These are phyloP conservation scores for Curvularia sp. DNA, from an alignment of 2,329 filamentous ascomycete genomes.

Conservation along the genomic window DNA sequence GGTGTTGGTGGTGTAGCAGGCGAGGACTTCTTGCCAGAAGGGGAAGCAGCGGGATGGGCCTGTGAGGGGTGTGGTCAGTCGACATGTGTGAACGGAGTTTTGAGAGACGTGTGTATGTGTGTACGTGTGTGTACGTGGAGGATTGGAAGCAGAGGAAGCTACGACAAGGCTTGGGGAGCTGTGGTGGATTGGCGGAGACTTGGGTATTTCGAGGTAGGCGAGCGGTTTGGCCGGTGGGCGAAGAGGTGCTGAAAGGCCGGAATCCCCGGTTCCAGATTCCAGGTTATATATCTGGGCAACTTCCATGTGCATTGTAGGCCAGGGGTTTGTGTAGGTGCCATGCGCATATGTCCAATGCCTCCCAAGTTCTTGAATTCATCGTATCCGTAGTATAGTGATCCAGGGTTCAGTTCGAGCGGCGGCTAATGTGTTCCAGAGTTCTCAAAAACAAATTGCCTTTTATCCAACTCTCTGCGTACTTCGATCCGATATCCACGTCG, in stretches of 20 bases:
- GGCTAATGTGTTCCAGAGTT: fast-evolving
- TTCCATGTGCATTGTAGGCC: background rate
- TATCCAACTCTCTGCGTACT: fast-evolving
- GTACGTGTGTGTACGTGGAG: too few relatives aligned
- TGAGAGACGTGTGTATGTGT: background rate
- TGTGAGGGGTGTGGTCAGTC: slow-evolving; percentile 38
- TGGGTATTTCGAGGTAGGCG: background rate
- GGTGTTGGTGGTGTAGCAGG: slow-evolving; percentile 97
- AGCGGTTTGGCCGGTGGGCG: too few relatives aligned
- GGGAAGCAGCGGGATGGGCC: slow-evolving; percentile 88
- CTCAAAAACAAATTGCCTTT: too few relatives aligned
- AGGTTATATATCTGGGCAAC: background rate
- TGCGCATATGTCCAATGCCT: background rate
- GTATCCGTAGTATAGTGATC: background rate
- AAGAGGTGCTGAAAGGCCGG: background rate
- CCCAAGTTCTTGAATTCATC: background rate
- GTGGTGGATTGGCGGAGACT: background rate
- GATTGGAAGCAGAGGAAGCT: background rate
- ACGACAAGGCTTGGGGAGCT: background rate
- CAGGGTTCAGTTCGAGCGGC: background rate
- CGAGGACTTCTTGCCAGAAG: slow-evolving; percentile 99
- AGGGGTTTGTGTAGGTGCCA: background rate
- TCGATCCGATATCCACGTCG: background rate
- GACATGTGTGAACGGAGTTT: fast-evolving
- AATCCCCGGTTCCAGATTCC: too few relatives aligned